Percentiles rank a stretch among this genome's conserved stretches.
phyloP scores from a whole-genome alignment of 257 asterid species.

The Nicotiana obtusifolia region DNA sequence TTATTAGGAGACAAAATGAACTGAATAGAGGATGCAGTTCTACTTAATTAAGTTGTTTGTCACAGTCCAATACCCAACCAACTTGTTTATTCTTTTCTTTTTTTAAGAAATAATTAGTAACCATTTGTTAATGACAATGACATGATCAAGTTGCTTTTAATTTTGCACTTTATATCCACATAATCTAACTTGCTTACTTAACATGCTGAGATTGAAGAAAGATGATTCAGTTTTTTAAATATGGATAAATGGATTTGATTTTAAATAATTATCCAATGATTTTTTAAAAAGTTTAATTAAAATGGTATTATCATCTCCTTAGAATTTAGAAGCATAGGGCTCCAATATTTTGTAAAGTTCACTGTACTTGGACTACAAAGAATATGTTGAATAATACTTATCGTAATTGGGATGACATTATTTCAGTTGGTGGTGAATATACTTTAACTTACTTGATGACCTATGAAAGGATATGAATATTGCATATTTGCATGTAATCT shows the following conservation, averaged over 20 bases:
- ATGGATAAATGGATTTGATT: background rate
- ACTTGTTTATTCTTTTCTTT: background rate
- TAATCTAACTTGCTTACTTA: background rate
- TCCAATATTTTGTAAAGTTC: background rate
- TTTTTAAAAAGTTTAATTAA: background rate
- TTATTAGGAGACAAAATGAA: background rate
- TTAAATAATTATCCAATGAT: background rate
- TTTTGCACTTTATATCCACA: background rate
- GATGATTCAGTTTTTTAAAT: background rate
- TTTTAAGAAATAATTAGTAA: background rate
- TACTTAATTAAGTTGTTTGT: background rate
- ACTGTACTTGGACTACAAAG: background rate
- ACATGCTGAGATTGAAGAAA: background rate
- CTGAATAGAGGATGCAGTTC: background rate
- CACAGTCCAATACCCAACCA: background rate
- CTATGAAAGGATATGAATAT: background rate
- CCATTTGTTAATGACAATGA: background rate
- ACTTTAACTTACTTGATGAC: slow-evolving; percentile 5
- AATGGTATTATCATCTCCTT: background rate
- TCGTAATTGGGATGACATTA: background rate
- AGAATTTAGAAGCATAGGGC: background rate
- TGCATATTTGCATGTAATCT: background rate
- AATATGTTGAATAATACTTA: background rate
- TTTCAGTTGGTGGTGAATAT: background rate
- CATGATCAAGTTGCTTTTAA: background rate